Conservation (phyloP, 2,329 filamentous ascomycete genomes). For the Sclerotiophoma versabilis region DNA sequence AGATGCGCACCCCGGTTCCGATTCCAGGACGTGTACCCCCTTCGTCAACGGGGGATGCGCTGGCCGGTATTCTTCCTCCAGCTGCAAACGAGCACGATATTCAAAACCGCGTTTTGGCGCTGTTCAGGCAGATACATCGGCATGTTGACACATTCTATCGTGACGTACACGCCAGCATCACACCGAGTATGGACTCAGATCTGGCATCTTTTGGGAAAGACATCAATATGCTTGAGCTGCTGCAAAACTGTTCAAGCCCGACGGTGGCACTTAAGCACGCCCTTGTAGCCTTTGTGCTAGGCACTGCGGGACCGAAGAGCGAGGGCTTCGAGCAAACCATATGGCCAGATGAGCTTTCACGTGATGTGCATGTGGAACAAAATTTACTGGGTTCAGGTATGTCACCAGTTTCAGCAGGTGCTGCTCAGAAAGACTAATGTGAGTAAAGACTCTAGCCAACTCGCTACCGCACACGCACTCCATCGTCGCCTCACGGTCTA, state of each 20-base stretch:
- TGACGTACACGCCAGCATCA: slow-evolving; percentile 44
- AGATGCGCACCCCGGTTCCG: slow-evolving; percentile 15
- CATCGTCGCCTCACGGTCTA: slow-evolving; percentile 39
- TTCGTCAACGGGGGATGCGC: slow-evolving; percentile 21
- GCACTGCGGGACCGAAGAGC: slow-evolving; percentile 23
- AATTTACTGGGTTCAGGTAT: too few species aligned
- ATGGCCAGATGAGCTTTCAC: slow-evolving; percentile 36
- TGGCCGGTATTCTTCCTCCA: slow-evolving; percentile 33
- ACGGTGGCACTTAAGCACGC: slow-evolving; percentile 43
- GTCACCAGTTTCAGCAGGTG: background rate
- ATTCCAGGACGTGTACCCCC: slow-evolving; percentile 1
- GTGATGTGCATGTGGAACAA: too few species aligned
- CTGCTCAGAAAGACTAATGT: too few species aligned
- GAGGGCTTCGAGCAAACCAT: slow-evolving; percentile 25
- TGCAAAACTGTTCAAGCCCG: slow-evolving; percentile 34
- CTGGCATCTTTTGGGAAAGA: slow-evolving; percentile 36
- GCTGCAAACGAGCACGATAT: slow-evolving; percentile 34
- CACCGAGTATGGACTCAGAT: slow-evolving; percentile 42
- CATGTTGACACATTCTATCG: slow-evolving; percentile 45
- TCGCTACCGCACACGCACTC: slow-evolving; percentile 28
- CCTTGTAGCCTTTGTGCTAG: slow-evolving; percentile 35
- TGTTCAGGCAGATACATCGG: slow-evolving; percentile 38
- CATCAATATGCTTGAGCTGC: slow-evolving; percentile 33
- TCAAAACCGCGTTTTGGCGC: slow-evolving; percentile 22
- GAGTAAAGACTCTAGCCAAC: slow-evolving; percentile 17